These are phyloP conservation scores for Gaeumannomyces tritici DNA, from an alignment of 2,329 filamentous ascomycete species.

Conservation along the genomic window DNA sequence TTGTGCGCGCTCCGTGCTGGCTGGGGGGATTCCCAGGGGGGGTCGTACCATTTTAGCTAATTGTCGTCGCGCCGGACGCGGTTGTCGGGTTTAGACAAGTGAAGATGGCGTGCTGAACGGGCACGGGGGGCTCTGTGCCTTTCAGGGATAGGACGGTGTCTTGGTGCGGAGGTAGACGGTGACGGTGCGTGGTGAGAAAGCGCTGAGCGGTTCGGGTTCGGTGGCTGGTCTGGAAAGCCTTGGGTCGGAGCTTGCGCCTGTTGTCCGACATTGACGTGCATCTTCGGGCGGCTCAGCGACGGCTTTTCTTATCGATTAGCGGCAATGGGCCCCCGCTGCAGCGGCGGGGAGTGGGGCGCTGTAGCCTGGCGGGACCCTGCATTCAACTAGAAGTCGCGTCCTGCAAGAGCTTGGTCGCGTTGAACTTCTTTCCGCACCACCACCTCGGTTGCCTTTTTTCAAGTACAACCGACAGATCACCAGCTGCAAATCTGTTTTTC, in stretches of 20 bases:
- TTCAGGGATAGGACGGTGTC: not conserved
- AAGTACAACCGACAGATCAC: not conserved
- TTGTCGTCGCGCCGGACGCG: not conserved
- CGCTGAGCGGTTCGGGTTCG: not conserved
- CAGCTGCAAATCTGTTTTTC: not conserved
- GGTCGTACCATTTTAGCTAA: conserved; percentile 9
- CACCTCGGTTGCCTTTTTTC: not conserved
- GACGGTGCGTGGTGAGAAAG: not conserved
- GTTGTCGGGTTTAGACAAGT: not conserved
- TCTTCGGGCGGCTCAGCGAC: not conserved
- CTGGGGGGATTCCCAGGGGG: not conserved
- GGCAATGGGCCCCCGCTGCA: not conserved
- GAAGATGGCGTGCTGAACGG: too few relatives aligned
- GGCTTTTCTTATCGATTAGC: not conserved
- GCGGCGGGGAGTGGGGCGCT: not conserved
- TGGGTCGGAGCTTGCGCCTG: not conserved
- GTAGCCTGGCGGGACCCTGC: not conserved
- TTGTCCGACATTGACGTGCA: not conserved
- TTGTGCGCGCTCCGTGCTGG: not conserved
- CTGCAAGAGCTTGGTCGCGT: not conserved
- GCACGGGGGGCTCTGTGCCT: not conserved
- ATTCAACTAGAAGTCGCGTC: not conserved
- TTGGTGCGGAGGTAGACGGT: not conserved
- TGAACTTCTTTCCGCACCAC: not conserved
- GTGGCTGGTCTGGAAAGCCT: not conserved